phyloP scores from a whole-genome alignment of 2,329 filamentous ascomycete species.

The Ceratocystis papillata region DNA sequence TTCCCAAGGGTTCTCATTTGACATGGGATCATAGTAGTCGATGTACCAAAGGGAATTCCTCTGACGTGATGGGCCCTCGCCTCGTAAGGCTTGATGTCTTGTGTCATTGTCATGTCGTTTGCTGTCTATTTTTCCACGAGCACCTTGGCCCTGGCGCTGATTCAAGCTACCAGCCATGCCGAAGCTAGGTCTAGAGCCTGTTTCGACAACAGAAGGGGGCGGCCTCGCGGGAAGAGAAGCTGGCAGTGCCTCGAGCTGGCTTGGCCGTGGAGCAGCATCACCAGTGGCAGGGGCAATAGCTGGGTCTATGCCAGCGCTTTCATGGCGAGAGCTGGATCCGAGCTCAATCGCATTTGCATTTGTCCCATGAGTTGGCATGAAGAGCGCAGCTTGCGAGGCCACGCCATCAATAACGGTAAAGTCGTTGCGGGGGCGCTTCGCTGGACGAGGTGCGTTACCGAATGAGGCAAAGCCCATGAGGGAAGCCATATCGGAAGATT shows the following conservation, averaged over 20 bases:
- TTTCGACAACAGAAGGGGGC: neutral
- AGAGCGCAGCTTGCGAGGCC: neutral
- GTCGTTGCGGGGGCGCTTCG: conserved; percentile 46
- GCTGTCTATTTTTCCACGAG: neutral
- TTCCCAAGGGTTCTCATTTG: conserved; percentile 64
- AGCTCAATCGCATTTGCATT: conserved; percentile 9
- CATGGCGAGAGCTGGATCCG: neutral
- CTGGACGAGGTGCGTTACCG: conserved; percentile 45
- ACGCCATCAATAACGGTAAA: conserved; percentile 18
- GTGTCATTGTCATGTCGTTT: neutral
- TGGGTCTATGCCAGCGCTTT: neutral
- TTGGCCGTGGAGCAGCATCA: neutral
- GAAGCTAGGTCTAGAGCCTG: neutral
- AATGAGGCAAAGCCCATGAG: conserved; percentile 67
- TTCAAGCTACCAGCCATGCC: neutral
- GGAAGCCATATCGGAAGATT: conserved; percentile 49
- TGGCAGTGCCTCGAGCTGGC: neutral
- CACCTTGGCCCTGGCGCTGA: neutral
- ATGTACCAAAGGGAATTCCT: conserved; percentile 43
- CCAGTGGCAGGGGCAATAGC: neutral
- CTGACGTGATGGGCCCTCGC: conserved; percentile 17
- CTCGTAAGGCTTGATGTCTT: neutral
- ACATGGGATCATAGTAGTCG: conserved; percentile 58
- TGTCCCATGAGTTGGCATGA: neutral
- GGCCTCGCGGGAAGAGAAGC: neutral